phyloP scores from a whole-genome alignment of 2,329 filamentous ascomycete genomes.

The Botryosphaeria dothidea region DNA sequence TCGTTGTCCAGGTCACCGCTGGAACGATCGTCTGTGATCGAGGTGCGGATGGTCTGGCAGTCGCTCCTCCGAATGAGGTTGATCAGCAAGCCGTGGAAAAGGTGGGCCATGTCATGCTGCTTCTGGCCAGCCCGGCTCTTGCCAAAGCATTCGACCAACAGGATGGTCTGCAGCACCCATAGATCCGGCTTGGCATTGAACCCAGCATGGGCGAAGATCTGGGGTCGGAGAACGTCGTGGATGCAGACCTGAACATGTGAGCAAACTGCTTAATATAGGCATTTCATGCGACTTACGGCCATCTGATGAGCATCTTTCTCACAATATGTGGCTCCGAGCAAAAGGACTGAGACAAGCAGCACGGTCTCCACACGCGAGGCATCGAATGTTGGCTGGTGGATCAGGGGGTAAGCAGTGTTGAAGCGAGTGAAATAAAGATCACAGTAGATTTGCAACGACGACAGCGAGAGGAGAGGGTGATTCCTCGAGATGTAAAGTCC shows the following conservation, averaged over 20 bases:
- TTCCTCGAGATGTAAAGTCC: conserved; percentile 49
- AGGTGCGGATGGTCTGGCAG: conserved; percentile 49
- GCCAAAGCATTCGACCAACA: conserved; percentile 65
- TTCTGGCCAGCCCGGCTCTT: conserved; percentile 64
- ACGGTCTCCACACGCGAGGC: conserved; percentile 52
- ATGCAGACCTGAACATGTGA: conserved; percentile 49
- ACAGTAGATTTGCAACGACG: conserved; percentile 56
- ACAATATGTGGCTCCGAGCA: conserved; percentile 64
- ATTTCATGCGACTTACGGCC: conserved; percentile 40
- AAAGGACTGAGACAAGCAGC: conserved; percentile 55
- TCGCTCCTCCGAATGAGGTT: conserved; percentile 57
- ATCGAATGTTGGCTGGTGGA: conserved; percentile 61
- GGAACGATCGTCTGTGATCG: conserved; percentile 34
- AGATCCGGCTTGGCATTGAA: conserved; percentile 62
- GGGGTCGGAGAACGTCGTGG: conserved; percentile 60
- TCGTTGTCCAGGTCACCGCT: conserved; percentile 43
- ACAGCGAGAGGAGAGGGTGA: conserved; percentile 53
- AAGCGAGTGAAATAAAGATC: conserved; percentile 63
- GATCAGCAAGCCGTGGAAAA: conserved; percentile 59
- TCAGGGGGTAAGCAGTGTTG: conserved; percentile 61
- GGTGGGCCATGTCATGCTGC: conserved; percentile 64
- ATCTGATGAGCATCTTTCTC: conserved; percentile 61
- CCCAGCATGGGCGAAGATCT: conserved; percentile 59
- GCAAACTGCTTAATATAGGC: conserved; percentile 4
- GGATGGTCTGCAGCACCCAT: conserved; percentile 62